These are phyloP conservation scores for Gnetum montanum DNA, from an alignment of 75 land plant genomes.

Conservation along the genomic window DNA sequence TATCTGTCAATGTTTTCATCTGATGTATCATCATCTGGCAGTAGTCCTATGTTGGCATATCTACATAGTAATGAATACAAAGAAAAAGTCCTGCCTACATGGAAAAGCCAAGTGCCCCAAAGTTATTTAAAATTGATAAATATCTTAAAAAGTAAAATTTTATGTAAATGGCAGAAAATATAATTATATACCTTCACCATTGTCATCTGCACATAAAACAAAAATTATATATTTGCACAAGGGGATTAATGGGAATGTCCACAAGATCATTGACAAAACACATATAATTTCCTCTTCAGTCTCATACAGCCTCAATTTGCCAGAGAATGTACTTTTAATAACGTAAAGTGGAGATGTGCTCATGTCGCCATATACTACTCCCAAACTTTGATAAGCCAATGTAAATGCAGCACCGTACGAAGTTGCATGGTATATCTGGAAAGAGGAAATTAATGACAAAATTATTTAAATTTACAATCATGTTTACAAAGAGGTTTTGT, in stretches of 20 bases:
- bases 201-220: constrained; percentile 69
- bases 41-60: constrained; percentile 30
- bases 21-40: constrained; percentile 13
- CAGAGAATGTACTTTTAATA: constrained; percentile 55
- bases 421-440: too few relatives aligned
- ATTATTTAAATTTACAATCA: too few relatives aligned
- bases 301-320: constrained; percentile 22
- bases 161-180: background rate
- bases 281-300: constrained; percentile 46
- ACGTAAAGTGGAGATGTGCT: constrained; percentile 66
- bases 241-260: constrained; percentile 59
- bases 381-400: constrained; percentile 68
- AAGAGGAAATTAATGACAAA: too few relatives aligned
- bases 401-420: constrained; percentile 13
- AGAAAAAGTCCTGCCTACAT: constrained; percentile 60
- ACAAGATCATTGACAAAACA: constrained; percentile 55
- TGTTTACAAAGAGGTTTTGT: too few relatives aligned
- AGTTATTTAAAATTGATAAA: background rate
- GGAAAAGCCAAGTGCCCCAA: background rate
- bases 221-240: constrained; percentile 48
- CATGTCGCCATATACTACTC: constrained; percentile 72
- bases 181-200: constrained; percentile 54
- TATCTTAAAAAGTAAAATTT: background rate
- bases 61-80: constrained; percentile 49
- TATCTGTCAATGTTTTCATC: constrained; percentile 27